Base-by-base conservation (phyloP, 768 basidiomycete species). In the Serendipita vermifera region DNA sequence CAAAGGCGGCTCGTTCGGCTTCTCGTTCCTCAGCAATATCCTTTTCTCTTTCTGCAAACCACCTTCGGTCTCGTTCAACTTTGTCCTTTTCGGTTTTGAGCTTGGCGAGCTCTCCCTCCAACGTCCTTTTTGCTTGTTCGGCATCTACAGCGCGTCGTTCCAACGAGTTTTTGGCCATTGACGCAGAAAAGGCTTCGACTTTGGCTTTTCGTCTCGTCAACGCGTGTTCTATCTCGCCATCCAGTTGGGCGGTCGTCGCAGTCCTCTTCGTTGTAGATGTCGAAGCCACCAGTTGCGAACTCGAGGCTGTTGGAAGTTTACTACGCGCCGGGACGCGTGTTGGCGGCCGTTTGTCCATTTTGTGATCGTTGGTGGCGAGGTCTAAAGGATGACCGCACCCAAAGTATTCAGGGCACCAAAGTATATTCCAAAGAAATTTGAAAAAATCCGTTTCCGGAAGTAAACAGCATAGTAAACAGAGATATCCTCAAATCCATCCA, bases 21-120 rank as follows among this genome's bases (percentile, higher is more conserved):
- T 85, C 81, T 66, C 78, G 83, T 66, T 82, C 83, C 57, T 81
- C 78, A 22, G 78, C 70, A 59, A 87, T 84, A 33, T 81, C 78
- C 48, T 75, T 71, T 65, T 87, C 86, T 3, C 81, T 67, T 59
- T 87, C 83, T 0, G 81, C 71, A 51, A 87, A 73, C 71, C 74
- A 86, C 15, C 83, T 70, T 33, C 85, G 70, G 63, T 89, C 87
- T 15, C 76, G 70, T 62, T 87, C 83, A 7, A 90, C 72, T 39
- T 79, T 70, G 2, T 85, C 82, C 63, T 77, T 79, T 66, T 87
- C 82, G 31, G 81, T 72, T 3, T 87, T 69, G 64, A 81, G 81
- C 11, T 75, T 73, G 15, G 29, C 15, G 20, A 51, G 29, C 14
- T 51, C 46, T 4, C 22, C 46, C 65, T 87, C 84, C 33, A 86